A percentile compares a stretch with the other conserved stretches of the same genome.
These are phyloP conservation scores for Lentinus tigrinus DNA, from an alignment of 768 basidiomycete species.

Conservation along the genomic window DNA sequence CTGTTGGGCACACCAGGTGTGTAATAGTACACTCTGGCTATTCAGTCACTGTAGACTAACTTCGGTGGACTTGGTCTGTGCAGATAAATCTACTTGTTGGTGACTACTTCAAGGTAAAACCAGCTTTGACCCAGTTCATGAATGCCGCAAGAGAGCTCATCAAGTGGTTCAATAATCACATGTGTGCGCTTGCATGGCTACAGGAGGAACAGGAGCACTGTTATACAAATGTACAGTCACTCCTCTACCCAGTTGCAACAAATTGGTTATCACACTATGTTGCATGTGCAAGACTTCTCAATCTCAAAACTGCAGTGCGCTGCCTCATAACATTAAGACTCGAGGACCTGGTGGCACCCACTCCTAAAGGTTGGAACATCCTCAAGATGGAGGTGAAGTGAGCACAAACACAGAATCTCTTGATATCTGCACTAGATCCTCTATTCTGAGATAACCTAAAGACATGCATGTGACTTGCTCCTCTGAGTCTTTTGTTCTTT, in stretches of 20 bases:
- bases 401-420: neutral
- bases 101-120: constrained; percentile 29
- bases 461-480: neutral
- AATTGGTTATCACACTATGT: constrained; percentile 34
- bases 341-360: constrained; percentile 9
- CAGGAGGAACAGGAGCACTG: constrained; percentile 28
- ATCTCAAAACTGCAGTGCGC: constrained; percentile 18
- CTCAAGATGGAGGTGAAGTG: constrained; percentile 19
- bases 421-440: neutral
- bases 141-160: constrained; percentile 18
- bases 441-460: neutral
- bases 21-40: neutral
- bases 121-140: constrained; percentile 10
- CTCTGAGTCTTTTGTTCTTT: too few relatives aligned
- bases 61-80: constrained; percentile 2
- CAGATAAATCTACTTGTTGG: constrained; percentile 38
- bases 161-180: constrained; percentile 37
- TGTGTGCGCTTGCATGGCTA: constrained; percentile 29
- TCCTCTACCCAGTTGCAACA: constrained; percentile 34
- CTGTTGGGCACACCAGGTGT: constrained; percentile 6
- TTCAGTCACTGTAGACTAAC: neutral
- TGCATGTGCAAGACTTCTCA: constrained; percentile 22
- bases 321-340: constrained; percentile 3
- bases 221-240: too few relatives aligned
- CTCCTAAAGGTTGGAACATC: constrained; percentile 9